These are phyloP conservation scores for Kwoniella mangroviensis DNA, from an alignment of 768 basidiomycete species.

Conservation along the genomic window DNA sequence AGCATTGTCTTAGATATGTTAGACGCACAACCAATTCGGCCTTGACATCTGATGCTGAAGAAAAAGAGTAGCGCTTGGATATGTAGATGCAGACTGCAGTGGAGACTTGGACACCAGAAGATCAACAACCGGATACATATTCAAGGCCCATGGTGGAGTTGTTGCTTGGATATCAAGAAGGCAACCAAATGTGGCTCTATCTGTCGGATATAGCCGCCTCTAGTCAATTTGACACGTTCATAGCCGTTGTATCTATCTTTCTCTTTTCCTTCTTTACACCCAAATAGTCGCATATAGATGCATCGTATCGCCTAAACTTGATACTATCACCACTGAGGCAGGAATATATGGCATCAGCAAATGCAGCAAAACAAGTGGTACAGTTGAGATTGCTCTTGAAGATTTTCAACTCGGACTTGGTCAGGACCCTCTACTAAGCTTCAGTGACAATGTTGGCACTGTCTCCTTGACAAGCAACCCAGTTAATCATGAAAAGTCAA, in stretches of 20 bases:
- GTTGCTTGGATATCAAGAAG: conserved; percentile 59
- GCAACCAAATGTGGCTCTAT: conserved; percentile 57
- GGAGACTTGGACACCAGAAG: conserved; percentile 48
- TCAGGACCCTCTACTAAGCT: neutral
- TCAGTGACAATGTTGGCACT: conserved; percentile 2
- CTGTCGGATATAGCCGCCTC: too few species aligned
- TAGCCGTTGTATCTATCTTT: too few species aligned
- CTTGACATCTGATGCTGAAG: conserved; percentile 26
- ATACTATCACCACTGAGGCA: conserved; percentile 61
- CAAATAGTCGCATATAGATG: too few species aligned
- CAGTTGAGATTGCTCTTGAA: conserved; percentile 52
- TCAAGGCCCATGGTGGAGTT: conserved; percentile 54
- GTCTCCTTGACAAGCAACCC: conserved; percentile 8
- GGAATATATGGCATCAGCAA: conserved; percentile 61
- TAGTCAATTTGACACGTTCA: too few species aligned
- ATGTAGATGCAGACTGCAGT: conserved; percentile 55
- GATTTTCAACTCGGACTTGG: conserved; percentile 23
- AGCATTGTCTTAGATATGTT: conserved; percentile 36
- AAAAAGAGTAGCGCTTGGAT: conserved; percentile 56
- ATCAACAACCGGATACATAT: conserved; percentile 59
- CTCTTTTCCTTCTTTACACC: too few species aligned
- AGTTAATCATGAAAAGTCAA: conserved; percentile 15
- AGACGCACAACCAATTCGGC: conserved; percentile 27
- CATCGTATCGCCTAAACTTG: too few species aligned
- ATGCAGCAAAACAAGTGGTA: conserved; percentile 57